Evolutionary conservation across 2,329 filamentous ascomycete species (phyloP), one percentile per base, ranked within the genome.

Genomic region (Cladosporium oxysporum): DNA sequence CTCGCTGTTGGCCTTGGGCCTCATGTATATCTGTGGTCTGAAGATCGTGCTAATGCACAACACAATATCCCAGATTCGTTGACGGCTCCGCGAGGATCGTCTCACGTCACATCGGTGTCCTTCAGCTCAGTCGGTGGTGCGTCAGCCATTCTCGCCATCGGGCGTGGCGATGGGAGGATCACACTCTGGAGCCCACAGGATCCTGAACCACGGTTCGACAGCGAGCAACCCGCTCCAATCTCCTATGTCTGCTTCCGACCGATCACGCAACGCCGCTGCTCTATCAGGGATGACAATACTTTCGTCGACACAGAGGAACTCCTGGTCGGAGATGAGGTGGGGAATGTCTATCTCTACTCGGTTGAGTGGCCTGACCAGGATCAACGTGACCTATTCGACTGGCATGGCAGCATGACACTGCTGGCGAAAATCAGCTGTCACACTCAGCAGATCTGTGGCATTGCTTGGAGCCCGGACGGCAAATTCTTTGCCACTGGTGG

Each of bases 1-100:
- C 84, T 99, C 18, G 94, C 92, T 21, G 91, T 98, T 21, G 94
- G 92, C 0, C 83, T 98, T 16, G 90, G 89, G 0, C 88, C 89
- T 63, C 83, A 88, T 41, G 85, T 99, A 5, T 97, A 96, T 76
- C 86, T 91, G 5, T 99, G 94, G 95, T 94, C 92, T 0, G 93
- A 98, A 75, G 78, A 82, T 37, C 81, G 83, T 33, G 90, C 90
- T 5, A 28, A 58, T 5, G 31, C 57, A 14, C 55, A 53, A 53
- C n/a, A 26, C 4, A 63, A 57, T 11, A 52, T 84, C 64, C 83
- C 85, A 18, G 84, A 85, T 58, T 81, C 81, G 47, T 77, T 85
- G 62, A 77, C 85, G 79, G 75, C 80, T 71, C 85, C 88, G 81
- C 75, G 77, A 71, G 71, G 69, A 7, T 66, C 78, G 71, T 73